phyloP scores from a whole-genome alignment of 2,329 filamentous ascomycete genomes.

The Fusarium nisikadoi region DNA sequence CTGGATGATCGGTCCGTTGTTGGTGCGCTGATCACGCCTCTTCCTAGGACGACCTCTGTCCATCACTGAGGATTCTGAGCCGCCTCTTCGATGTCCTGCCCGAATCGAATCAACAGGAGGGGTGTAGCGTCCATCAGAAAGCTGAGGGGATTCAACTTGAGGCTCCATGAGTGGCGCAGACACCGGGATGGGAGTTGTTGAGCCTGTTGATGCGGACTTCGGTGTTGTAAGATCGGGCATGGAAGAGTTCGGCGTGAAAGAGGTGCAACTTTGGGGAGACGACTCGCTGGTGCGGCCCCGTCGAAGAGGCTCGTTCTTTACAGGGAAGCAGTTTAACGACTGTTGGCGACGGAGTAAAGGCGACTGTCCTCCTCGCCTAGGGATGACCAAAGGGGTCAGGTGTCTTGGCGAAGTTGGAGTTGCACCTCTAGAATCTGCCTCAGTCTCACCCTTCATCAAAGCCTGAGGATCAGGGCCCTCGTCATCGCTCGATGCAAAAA shows the following conservation, averaged over 20 bases:
- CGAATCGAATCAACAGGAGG: constrained; percentile 40
- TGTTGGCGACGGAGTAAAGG: constrained; percentile 48
- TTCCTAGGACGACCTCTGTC: constrained; percentile 71
- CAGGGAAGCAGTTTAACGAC: constrained; percentile 59
- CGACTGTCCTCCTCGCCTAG: constrained; percentile 43
- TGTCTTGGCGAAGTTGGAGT: constrained; percentile 61
- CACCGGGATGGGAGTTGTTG: constrained; percentile 58
- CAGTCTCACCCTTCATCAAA: constrained; percentile 39
- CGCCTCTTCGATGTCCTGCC: constrained; percentile 60
- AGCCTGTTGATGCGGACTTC: constrained; percentile 54
- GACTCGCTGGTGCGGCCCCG: constrained; percentile 59
- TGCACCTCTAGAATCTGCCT: neutral
- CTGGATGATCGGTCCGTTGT: constrained; percentile 52
- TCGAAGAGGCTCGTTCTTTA: constrained; percentile 57
- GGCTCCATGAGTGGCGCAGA: constrained; percentile 59
- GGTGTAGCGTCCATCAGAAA: constrained; percentile 54
- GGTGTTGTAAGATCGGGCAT: constrained; percentile 55
- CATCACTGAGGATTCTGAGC: constrained; percentile 68
- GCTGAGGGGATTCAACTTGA: constrained; percentile 55
- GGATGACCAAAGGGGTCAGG: constrained; percentile 68
- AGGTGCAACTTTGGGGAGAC: constrained; percentile 55
- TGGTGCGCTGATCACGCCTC: constrained; percentile 56
- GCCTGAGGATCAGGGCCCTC: constrained; percentile 38
- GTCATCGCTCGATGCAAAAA: constrained; percentile 39
- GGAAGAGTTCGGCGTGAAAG: constrained; percentile 51